Conservation (phyloP, 1,284 basidiomycete genomes). For the Microbotryum violaceum region DNA sequence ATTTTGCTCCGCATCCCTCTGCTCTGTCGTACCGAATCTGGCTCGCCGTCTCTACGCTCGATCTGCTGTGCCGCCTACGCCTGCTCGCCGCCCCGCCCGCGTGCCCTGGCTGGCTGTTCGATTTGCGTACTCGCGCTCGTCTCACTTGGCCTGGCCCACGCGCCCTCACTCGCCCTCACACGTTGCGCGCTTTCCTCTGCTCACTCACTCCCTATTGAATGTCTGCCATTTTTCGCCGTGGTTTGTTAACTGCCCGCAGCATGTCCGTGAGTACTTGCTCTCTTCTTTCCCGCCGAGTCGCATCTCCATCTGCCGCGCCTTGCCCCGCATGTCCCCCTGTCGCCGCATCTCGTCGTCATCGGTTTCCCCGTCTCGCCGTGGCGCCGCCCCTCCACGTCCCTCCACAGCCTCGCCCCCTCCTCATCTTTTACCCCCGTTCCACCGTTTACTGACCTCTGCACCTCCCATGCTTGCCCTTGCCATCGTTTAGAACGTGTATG, state of each 20-base stretch:
- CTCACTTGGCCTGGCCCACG: too few relatives aligned
- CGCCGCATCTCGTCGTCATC: background rate
- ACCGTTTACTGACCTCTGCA: background rate
- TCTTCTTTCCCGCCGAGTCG: background rate
- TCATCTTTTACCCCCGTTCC: background rate
- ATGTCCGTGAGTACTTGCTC: conserved; percentile 12
- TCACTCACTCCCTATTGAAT: background rate
- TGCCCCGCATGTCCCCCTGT: background rate
- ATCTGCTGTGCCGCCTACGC: too few relatives aligned
- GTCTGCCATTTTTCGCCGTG: conserved; percentile 13
- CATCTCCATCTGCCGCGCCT: background rate
- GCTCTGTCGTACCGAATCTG: too few relatives aligned
- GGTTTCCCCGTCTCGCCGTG: too few relatives aligned
- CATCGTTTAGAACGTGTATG: conserved; percentile 44
- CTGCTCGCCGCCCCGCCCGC: too few relatives aligned
- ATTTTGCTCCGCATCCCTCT: too few relatives aligned
- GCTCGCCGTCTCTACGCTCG: too few relatives aligned
- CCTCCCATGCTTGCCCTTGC: conserved; percentile 16
- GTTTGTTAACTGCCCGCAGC: conserved; percentile 6
- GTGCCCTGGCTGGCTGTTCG: too few relatives aligned
- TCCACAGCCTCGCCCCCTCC: background rate
- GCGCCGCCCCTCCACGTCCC: too few relatives aligned
- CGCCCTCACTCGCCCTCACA: too few relatives aligned
- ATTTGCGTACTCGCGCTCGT: too few relatives aligned
- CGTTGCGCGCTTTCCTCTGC: too few relatives aligned